Evolutionary conservation across 192 early-diverging fungal species (phyloP), one percentile per base, ranked within the genome.

Genomic region (Mortierella hygrophila): DNA sequence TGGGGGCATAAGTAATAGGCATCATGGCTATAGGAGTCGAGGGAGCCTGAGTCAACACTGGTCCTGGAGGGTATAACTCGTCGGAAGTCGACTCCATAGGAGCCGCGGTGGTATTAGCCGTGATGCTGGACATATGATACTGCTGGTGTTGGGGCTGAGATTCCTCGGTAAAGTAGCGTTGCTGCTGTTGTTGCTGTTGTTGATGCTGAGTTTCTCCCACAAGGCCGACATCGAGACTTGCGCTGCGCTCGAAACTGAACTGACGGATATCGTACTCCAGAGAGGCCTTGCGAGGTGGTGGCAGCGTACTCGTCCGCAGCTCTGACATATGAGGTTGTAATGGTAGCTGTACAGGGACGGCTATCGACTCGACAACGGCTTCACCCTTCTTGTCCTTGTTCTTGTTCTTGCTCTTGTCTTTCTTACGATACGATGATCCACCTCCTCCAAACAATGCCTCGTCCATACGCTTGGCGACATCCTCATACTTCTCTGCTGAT

Each of bases 401-500:
- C 35, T 82, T 77, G 21, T 38, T 55, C 41, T 70, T 70, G 32
- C 4, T 73, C 29, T 79, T 75, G 35, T 83, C 76, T 55, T 80
- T 80, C 68, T 77, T 85, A 20, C 46, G 38, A n/a, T 49, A 40
- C 0, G 32, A 21, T 2, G 75, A 71, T 26, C 38, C 40, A 5
- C 79, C 75, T 11, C 78, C 74, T n/a, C 83, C 84, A 75, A 86
- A 86, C 18, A 86, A 41, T 10, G 79, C 84, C 55, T 86, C 79
- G 26, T 86, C 84, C 79, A 86, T 81, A 38, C 80, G 26, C 52
- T 77, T 86, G 41, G 79, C 78, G 38, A 86, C 79, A 10, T 80
- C 78, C 37, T 85, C 83, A 15, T 77, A 73, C 8, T 37, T 32
- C 60, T 85, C 83, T 11, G 54, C 35, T 0, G 41, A 44, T 26